Evolutionary conservation across 495 filamentous ascomycete species (phyloP), one percentile per base, ranked within the genome.

Genomic region (Daldinia concentrica): DNA sequence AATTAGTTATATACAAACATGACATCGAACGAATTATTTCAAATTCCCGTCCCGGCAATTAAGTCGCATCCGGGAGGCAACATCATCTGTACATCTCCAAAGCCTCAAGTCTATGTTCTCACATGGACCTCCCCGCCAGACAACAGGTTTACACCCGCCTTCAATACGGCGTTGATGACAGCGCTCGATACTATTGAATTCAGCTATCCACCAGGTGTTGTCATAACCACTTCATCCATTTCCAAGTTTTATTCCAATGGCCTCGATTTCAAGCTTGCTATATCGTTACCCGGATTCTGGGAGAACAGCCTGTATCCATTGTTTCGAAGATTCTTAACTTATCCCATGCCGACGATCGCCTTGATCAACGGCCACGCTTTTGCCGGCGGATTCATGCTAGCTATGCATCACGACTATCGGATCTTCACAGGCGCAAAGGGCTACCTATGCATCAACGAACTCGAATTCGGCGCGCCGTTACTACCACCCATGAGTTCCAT

Each of bases 321-420:
- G 2, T 91, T 86, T 71, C 71, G 79, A 17, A 78, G 90, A 4
- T 79, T 92, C 5, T 69, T 93, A 41, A 91, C 90, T 62, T 93
- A 90, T 76, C 90, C 91, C 30, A 94, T 94, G 92, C 92, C 92
- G n/a, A 94, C 92, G 0, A 77, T 95, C 52, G 88, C 90, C 14
- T 81, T 93, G 1, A 55, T 95, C 34, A 93, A 93, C 61, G 92
- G 92, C n/a, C 92, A 95, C 76, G 89, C 89, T 57, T 95, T 94
- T 76, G 92, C 92, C 15, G 92, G 85, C 37, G 92, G 91, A 32
- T 80, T 93, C 67, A 93, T 95, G 90, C 78, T 92, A 6, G 89
- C 91, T 55, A 92, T 93, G 90, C 89, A 91, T 78, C 91, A 93
- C 81, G 92, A 95, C 78, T 95, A 94, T 77, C 87, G 92, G 3